Percentiles rank a stretch among this genome's conserved stretches.
phyloP scores from a whole-genome alignment of 2,329 filamentous ascomycete species.

The Ascochyta fabae region DNA sequence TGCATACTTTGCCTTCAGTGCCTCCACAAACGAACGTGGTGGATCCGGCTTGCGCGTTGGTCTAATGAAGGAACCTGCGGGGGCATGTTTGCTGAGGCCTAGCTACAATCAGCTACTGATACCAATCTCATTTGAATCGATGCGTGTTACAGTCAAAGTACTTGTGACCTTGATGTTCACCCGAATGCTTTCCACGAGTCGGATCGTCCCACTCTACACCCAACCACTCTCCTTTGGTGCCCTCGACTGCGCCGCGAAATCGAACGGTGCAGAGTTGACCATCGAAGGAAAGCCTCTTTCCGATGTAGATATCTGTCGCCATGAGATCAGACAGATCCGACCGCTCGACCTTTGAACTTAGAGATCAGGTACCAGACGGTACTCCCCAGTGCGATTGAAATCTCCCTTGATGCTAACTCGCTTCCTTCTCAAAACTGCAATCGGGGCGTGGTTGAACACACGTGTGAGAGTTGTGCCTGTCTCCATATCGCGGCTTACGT shows the following conservation, averaged over 20 bases:
- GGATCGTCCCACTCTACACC: slow-evolving; percentile 97
- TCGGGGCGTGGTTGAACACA: background rate
- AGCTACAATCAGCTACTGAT: slow-evolving; percentile 29
- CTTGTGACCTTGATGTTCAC: slow-evolving; percentile 75
- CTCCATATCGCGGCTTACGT: slow-evolving; percentile 5
- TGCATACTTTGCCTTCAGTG: slow-evolving; percentile 83
- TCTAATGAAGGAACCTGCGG: slow-evolving; percentile 85
- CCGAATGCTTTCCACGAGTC: slow-evolving; percentile 86
- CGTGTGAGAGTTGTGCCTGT: slow-evolving; percentile 1
- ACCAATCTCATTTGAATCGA: background rate
- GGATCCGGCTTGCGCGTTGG: slow-evolving; percentile 73
- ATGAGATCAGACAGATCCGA: slow-evolving; percentile 26
- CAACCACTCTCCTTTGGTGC: slow-evolving; percentile 81
- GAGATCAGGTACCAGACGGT: too few relatives aligned
- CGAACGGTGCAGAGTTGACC: slow-evolving; percentile 81
- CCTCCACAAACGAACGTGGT: slow-evolving; percentile 76
- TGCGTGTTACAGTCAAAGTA: slow-evolving; percentile 77
- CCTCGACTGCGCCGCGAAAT: slow-evolving; percentile 78
- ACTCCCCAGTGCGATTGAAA: too few relatives aligned
- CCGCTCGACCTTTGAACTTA: too few relatives aligned
- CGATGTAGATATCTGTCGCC: slow-evolving; percentile 56
- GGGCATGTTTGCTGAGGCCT: slow-evolving; percentile 68
- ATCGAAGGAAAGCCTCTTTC: slow-evolving; percentile 81
- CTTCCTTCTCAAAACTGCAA: too few relatives aligned
- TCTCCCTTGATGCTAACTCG: too few relatives aligned